phyloP scores from a whole-genome alignment of 2,329 filamentous ascomycete genomes.

The Fusarium duplospermum region DNA sequence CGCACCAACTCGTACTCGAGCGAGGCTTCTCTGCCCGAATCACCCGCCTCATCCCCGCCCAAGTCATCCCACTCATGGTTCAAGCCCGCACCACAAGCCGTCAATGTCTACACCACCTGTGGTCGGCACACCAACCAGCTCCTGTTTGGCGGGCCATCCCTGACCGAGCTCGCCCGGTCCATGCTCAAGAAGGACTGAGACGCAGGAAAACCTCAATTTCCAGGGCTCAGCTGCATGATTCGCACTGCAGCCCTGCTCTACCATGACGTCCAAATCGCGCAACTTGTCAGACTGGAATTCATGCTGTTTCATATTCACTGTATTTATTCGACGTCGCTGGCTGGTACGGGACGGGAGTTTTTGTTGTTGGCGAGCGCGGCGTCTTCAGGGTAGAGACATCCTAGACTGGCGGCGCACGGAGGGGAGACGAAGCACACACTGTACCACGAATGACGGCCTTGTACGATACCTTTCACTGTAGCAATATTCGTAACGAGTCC shows the following conservation, averaged over 20 bases:
- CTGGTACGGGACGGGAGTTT: slow-evolving; percentile 42
- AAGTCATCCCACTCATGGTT: slow-evolving; percentile 49
- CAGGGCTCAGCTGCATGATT: background rate
- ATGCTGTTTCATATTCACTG: slow-evolving; percentile 19
- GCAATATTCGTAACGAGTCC: slow-evolving; percentile 36
- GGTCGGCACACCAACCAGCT: slow-evolving; percentile 66
- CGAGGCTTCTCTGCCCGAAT: slow-evolving; percentile 40
- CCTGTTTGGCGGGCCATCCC: slow-evolving; percentile 61
- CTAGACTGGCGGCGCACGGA: slow-evolving; percentile 7
- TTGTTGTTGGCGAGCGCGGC: slow-evolving; percentile 22
- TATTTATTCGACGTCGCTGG: slow-evolving; percentile 39
- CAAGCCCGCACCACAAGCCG: slow-evolving; percentile 52
- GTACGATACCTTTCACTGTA: slow-evolving; percentile 36
- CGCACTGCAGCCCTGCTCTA: background rate
- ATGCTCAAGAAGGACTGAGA: slow-evolving; percentile 51
- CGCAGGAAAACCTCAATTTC: background rate
- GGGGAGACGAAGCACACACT: slow-evolving; percentile 25
- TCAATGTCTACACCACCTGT: slow-evolving; percentile 66
- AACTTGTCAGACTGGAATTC: slow-evolving; percentile 8
- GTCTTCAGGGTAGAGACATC: slow-evolving; percentile 31
- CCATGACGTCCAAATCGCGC: slow-evolving; percentile 16
- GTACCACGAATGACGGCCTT: slow-evolving; percentile 21
- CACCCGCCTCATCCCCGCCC: slow-evolving; percentile 43
- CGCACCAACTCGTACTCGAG: slow-evolving; percentile 48
- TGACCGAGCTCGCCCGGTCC: slow-evolving; percentile 57